phyloP scores from a whole-genome alignment of 257 asterid genomes.

The Penstemon eatonii region DNA sequence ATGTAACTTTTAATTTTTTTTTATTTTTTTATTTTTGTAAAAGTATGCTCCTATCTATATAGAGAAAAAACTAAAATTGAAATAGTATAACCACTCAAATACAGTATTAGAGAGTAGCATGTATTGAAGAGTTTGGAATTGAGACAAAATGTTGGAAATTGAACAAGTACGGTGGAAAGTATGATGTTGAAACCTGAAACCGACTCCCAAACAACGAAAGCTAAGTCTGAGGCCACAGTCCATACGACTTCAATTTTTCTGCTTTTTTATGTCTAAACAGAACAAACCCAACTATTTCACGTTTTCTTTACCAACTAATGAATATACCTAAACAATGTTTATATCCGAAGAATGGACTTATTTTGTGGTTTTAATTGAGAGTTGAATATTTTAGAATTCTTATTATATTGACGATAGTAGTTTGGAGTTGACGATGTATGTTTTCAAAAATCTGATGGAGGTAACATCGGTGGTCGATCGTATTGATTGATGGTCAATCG shows the following conservation, averaged over 20 bases:
- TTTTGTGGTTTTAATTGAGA: no score
- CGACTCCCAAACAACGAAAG: constrained; percentile 39
- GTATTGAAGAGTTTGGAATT: not conserved
- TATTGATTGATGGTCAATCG: no score
- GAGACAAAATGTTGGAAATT: constrained; percentile 58
- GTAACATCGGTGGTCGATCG: no score
- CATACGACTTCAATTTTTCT: not conserved
- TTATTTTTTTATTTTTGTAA: no score
- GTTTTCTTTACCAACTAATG: constrained; percentile 2
- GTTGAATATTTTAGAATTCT: no score
- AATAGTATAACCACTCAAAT: constrained; percentile 22
- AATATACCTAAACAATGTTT: constrained; percentile 9
- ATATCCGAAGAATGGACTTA: no score
- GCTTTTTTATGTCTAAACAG: constrained; percentile 1
- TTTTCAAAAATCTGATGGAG: no score
- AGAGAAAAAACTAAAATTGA: not conserved
- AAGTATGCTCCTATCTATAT: not conserved
- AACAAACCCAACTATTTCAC: not conserved
- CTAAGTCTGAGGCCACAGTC: constrained; percentile 40
- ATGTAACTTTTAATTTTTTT: no score
- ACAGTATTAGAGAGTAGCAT: not conserved
- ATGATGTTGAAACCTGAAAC: constrained; percentile 49
- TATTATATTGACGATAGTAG: no score
- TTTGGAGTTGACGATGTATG: no score
- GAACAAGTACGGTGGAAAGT: constrained; percentile 30